These are phyloP conservation scores for Pistacia integerrima DNA, from an alignment of 345 rosid genomes.

Conservation along the genomic window DNA sequence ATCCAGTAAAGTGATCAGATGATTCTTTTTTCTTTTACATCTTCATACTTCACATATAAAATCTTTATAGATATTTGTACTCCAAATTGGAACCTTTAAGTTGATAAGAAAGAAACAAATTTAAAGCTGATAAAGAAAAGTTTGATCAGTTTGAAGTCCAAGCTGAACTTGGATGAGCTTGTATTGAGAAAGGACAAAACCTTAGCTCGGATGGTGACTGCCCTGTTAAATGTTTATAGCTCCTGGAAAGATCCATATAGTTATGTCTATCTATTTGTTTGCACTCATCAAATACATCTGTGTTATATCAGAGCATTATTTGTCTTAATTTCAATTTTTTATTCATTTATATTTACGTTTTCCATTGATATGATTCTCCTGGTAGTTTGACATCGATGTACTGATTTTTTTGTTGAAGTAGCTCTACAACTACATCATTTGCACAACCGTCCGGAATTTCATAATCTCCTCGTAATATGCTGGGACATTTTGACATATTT, in stretches of 20 bases:
- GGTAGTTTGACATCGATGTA: neutral
- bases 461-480: conserved; percentile 60
- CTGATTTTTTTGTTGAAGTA: conserved; percentile 35
- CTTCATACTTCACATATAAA: neutral
- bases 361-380: neutral
- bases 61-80: neutral
- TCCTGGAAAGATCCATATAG: too few relatives aligned
- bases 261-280: too few relatives aligned
- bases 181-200: neutral
- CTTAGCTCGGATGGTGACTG: too few relatives aligned
- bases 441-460: conserved; percentile 97
- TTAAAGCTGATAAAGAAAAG: neutral
- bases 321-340: too few relatives aligned
- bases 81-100: neutral
- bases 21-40: conserved; percentile 2
- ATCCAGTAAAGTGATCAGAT: too few relatives aligned
- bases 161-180: neutral
- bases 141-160: neutral
- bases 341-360: too few relatives aligned
- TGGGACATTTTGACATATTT: conserved; percentile 13
- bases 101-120: neutral
- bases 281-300: too few relatives aligned
- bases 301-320: too few relatives aligned
- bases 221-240: too few relatives aligned
- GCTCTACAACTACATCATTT: conserved; percentile 76